phyloP scores from a whole-genome alignment of 2,329 filamentous ascomycete species.

The Alternaria panax region DNA sequence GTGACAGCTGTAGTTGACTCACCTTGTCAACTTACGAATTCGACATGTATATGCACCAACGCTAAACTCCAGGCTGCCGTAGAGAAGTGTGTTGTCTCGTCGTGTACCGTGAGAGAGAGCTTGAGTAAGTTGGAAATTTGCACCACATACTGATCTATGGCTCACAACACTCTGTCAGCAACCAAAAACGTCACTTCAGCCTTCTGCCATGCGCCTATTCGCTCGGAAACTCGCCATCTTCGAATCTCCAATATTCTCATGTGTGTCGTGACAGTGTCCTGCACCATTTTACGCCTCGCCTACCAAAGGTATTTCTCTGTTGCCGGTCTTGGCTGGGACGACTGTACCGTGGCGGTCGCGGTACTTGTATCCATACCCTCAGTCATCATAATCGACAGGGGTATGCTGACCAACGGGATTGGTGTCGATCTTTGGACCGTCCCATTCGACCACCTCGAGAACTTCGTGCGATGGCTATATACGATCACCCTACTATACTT shows the following conservation, averaged over 20 bases:
- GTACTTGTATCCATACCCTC: slow-evolving; percentile 38
- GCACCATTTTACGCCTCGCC: slow-evolving; percentile 42
- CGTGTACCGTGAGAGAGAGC: background rate
- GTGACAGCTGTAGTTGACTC: slow-evolving; percentile 14
- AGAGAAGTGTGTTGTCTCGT: slow-evolving; percentile 13
- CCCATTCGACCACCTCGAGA: slow-evolving; percentile 48
- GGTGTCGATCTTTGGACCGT: slow-evolving; percentile 61
- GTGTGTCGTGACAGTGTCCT: slow-evolving; percentile 41
- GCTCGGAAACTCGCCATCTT: slow-evolving; percentile 41
- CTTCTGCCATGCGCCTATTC: slow-evolving; percentile 45
- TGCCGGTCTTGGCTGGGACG: background rate
- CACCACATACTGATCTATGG: background rate
- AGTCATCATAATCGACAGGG: slow-evolving; percentile 17
- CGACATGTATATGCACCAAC: slow-evolving; percentile 23
- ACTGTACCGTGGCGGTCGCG: slow-evolving; percentile 33
- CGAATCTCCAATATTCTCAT: slow-evolving; percentile 40
- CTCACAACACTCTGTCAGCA: slow-evolving; percentile 23
- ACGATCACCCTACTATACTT: slow-evolving; percentile 41
- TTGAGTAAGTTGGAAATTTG: background rate
- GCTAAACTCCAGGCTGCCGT: slow-evolving; percentile 5
- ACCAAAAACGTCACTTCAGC: slow-evolving; percentile 51
- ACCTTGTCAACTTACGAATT: slow-evolving; percentile 19
- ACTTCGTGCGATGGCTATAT: slow-evolving; percentile 47
- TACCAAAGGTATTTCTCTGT: slow-evolving; percentile 42
- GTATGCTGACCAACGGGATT: slow-evolving; percentile 45